Percentiles rank a stretch among this genome's conserved stretches.
These are phyloP conservation scores for Fusarium albidum DNA, from an alignment of 2,329 filamentous ascomycete species.

Conservation along the genomic window DNA sequence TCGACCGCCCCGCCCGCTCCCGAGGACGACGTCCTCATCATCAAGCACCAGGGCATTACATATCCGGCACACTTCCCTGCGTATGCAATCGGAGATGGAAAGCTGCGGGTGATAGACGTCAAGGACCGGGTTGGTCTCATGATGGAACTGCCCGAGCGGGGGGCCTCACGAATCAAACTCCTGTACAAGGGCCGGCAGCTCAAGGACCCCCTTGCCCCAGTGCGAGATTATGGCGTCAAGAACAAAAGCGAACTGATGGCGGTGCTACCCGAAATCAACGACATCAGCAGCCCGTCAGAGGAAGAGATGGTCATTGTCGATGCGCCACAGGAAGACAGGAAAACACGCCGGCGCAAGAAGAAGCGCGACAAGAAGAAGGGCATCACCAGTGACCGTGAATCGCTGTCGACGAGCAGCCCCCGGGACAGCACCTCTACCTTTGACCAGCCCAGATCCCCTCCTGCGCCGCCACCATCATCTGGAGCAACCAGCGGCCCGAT, in stretches of 20 bases:
- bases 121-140: conserved; percentile 72
- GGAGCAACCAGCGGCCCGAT: conserved; percentile 46
- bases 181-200: conserved; percentile 78
- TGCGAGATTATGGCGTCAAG: conserved; percentile 69
- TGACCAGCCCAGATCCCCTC: conserved; percentile 40
- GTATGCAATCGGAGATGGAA: conserved; percentile 78
- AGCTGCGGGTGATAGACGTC: conserved; percentile 72
- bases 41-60: conserved; percentile 72
- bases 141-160: conserved; percentile 66
- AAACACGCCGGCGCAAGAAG: conserved; percentile 52
- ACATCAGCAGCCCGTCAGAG: conserved; percentile 50
- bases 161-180: conserved; percentile 66
- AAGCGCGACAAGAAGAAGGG: conserved; percentile 49
- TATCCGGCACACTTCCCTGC: conserved; percentile 78
- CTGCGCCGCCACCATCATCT: conserved; percentile 30
- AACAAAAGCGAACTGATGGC: conserved; percentile 67
- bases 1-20: conserved; percentile 46
- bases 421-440: conserved; percentile 54
- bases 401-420: conserved; percentile 50
- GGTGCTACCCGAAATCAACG: conserved; percentile 51
- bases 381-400: conserved; percentile 46
- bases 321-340: conserved; percentile 43
- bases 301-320: conserved; percentile 57
- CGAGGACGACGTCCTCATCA: conserved; percentile 75
- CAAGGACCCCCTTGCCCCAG: conserved; percentile 67